Conservation (phyloP, 2,329 filamentous ascomycete genomes). For the Colletotrichum costaricense region DNA sequence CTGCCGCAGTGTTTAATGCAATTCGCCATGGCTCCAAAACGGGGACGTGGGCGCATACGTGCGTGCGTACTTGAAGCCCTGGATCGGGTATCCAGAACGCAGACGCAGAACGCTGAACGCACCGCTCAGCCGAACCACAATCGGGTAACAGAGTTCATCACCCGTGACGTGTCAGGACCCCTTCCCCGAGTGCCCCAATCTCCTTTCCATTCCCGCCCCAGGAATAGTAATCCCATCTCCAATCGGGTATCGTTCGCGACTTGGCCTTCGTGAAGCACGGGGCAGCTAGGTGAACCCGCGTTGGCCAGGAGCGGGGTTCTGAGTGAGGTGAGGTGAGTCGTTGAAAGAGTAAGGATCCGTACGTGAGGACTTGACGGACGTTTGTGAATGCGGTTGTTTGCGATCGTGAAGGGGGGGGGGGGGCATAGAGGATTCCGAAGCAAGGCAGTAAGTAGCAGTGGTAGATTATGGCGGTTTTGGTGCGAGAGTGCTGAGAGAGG, state of each 20-base stretch:
- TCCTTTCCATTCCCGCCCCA: background rate
- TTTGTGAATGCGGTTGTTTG: too few relatives aligned
- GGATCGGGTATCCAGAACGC: background rate
- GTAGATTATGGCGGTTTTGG: too few relatives aligned
- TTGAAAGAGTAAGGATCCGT: background rate
- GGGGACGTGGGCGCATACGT: too few relatives aligned
- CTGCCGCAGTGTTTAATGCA: too few relatives aligned
- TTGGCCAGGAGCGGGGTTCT: too few relatives aligned
- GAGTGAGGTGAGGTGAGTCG: background rate
- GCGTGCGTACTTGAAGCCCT: background rate
- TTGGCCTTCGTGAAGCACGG: background rate
- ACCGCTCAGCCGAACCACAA: background rate
- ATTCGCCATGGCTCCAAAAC: background rate
- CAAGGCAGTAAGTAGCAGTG: too few relatives aligned
- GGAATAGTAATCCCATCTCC: too few relatives aligned
- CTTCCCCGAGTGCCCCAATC: background rate
- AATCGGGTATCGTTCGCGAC: constrained; percentile 12
- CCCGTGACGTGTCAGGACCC: background rate
- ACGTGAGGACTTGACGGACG: too few relatives aligned
- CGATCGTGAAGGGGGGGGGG: too few relatives aligned
- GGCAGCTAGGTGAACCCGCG: background rate
- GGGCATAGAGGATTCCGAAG: too few relatives aligned
- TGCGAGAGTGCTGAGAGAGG: too few relatives aligned
- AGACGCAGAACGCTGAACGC: too few relatives aligned
- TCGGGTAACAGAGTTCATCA: background rate